phyloP scores from a whole-genome alignment of 495 filamentous ascomycete species.

The Penicillium samsonianum region DNA sequence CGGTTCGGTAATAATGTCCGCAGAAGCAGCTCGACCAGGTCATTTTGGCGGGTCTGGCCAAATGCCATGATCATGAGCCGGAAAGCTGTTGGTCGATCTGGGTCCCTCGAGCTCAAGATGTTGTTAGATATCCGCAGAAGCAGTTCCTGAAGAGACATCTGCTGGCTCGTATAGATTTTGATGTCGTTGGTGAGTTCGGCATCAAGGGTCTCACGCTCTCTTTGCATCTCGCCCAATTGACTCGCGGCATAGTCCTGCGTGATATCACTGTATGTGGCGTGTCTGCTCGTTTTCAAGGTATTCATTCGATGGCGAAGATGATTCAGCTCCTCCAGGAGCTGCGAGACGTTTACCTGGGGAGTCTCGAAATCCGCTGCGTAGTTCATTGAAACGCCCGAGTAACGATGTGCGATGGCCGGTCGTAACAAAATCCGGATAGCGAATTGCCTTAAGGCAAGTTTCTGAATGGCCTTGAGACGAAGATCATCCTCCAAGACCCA shows the following conservation, averaged over 20 bases:
- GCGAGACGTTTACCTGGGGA: slow-evolving; percentile 34
- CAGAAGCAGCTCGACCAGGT: slow-evolving; percentile 42
- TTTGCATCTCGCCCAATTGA: slow-evolving; percentile 15
- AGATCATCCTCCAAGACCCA: slow-evolving; percentile 36
- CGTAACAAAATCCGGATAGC: slow-evolving; percentile 43
- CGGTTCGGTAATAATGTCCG: slow-evolving; percentile 42
- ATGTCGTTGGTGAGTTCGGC: slow-evolving; percentile 35
- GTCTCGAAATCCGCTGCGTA: slow-evolving; percentile 31
- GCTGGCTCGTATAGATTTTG: slow-evolving; percentile 28
- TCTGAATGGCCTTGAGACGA: slow-evolving; percentile 44
- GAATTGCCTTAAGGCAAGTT: slow-evolving; percentile 47
- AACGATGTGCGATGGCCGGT: slow-evolving; percentile 43
- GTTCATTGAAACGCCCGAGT: slow-evolving; percentile 39
- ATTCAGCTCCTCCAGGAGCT: slow-evolving; percentile 39
- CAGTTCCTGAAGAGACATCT: slow-evolving; percentile 41
- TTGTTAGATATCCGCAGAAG: slow-evolving; percentile 41
- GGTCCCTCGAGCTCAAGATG: slow-evolving; percentile 36
- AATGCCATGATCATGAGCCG: slow-evolving; percentile 42
- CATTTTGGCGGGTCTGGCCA: slow-evolving; percentile 42
- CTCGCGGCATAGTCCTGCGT: slow-evolving; percentile 21
- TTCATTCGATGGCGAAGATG: slow-evolving; percentile 33
- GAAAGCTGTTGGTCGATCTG: slow-evolving; percentile 39
- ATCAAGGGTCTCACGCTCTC: slow-evolving; percentile 30
- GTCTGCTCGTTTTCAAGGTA: slow-evolving; percentile 25
- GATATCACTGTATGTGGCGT: slow-evolving; percentile 33